Evolutionary conservation across 23 red algal genomes (phyloP).

Genomic region (Gracilaria gracilis): DNA sequence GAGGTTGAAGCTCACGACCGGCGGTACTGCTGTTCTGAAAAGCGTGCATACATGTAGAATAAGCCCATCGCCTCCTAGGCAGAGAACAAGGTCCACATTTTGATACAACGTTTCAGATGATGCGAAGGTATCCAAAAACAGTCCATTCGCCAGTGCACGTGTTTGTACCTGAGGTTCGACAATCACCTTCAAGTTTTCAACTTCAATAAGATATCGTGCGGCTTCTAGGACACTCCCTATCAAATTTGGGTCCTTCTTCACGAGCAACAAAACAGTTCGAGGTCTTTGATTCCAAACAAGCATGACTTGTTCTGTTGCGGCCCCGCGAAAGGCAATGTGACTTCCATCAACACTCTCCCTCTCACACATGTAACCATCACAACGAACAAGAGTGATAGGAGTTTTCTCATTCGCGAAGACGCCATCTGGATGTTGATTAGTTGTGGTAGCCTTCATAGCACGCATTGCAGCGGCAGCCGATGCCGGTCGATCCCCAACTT

Average conservation of each 20-base stretch:
- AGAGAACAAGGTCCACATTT: slow-evolving; percentile 92
- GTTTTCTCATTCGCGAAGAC: slow-evolving; percentile 40
- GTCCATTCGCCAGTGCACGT: slow-evolving; percentile 82
- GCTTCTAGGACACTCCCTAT: slow-evolving; percentile 75
- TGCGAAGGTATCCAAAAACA: slow-evolving; percentile 80
- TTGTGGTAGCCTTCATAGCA: slow-evolving; percentile 21
- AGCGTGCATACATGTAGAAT: slow-evolving; percentile 90
- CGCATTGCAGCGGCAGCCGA: slow-evolving; percentile 63
- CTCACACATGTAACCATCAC: slow-evolving; percentile 96
- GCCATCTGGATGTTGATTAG: background rate
- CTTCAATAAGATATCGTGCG: slow-evolving; percentile 70
- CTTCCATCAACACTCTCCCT: slow-evolving; percentile 88
- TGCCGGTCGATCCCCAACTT: slow-evolving; percentile 38
- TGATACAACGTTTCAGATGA: slow-evolving; percentile 64
- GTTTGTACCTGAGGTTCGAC: slow-evolving; percentile 94
- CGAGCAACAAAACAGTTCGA: slow-evolving; percentile 80
- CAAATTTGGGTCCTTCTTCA: slow-evolving; percentile 84
- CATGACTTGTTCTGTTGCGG: slow-evolving; percentile 99
- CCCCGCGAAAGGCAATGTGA: slow-evolving; percentile 91
- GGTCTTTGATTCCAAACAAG: slow-evolving; percentile 95
- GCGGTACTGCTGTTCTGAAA: slow-evolving; percentile 84
- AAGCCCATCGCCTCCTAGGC: slow-evolving; percentile 95
- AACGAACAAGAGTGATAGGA: slow-evolving; percentile 95
- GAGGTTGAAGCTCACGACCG: slow-evolving; percentile 92
- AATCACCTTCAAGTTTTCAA: slow-evolving; percentile 76